Conservation (phyloP, 2,329 filamentous ascomycete genomes). For the Lojkania enalia region DNA sequence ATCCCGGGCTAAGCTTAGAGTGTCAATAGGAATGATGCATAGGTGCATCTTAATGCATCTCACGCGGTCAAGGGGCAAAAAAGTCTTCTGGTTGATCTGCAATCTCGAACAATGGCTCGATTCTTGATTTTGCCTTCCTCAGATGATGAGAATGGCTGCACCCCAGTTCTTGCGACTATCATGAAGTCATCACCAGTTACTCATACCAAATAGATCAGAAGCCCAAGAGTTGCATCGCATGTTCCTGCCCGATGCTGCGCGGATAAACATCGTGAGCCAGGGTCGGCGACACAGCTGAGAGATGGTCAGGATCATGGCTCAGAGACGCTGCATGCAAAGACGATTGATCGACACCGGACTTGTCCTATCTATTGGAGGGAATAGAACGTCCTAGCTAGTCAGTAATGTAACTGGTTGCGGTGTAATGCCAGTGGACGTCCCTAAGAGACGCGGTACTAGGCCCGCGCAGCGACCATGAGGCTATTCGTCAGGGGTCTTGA, state of each 20-base stretch:
- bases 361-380: too few relatives aligned
- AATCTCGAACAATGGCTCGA: too few relatives aligned
- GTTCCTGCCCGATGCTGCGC: conserved; percentile 7
- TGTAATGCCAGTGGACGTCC: too few relatives aligned
- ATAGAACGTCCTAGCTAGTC: too few relatives aligned
- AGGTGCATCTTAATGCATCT: background rate
- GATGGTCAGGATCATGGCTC: conserved; percentile 7
- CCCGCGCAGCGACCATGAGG: background rate
- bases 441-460: too few relatives aligned
- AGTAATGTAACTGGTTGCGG: too few relatives aligned
- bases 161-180: background rate
- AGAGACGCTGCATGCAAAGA: conserved; percentile 5
- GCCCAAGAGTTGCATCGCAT: conserved; percentile 7
- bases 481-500: background rate
- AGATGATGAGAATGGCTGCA: too few relatives aligned
- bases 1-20: conserved; percentile 1
- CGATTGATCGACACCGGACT: conserved; percentile 9
- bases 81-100: too few relatives aligned
- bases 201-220: conserved; percentile 7
- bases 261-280: conserved; percentile 22
- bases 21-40: conserved; percentile 13
- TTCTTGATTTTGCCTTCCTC: too few relatives aligned
- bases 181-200: conserved; percentile 18
- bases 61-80: too few relatives aligned
- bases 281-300: conserved; percentile 12